Evolutionary conservation across 2,329 filamentous ascomycete species (phyloP).

Genomic region (Penicillium sclerotigenum): DNA sequence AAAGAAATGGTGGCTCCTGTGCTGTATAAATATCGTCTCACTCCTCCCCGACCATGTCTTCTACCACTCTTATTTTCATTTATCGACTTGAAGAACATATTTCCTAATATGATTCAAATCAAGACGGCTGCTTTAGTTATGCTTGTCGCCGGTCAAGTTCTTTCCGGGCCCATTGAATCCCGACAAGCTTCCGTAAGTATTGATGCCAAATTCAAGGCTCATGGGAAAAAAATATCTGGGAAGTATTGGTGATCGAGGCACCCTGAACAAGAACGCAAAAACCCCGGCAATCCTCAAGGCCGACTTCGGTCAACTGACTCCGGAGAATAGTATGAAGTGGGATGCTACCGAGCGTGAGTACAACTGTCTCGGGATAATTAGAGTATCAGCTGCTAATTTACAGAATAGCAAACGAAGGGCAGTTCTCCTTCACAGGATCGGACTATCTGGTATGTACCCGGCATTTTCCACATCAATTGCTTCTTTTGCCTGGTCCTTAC

Average conservation of each 20-base stretch:
- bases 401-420: background rate
- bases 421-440: slow-evolving; percentile 47
- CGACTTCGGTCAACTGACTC: slow-evolving; percentile 64
- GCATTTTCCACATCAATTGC: background rate
- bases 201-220: slow-evolving; percentile 54
- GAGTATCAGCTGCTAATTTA: background rate
- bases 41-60: background rate
- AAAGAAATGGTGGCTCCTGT: background rate
- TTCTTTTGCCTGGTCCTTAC: slow-evolving; percentile 51
- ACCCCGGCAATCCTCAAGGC: slow-evolving; percentile 56
- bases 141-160: slow-evolving; percentile 4
- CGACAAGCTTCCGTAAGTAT: slow-evolving; percentile 43
- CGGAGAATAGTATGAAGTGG: slow-evolving; percentile 65
- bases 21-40: background rate
- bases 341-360: slow-evolving; percentile 54
- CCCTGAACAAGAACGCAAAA: slow-evolving; percentile 57
- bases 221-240: slow-evolving; percentile 66
- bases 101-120: slow-evolving; percentile 9
- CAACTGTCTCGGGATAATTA: background rate
- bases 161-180: background rate
- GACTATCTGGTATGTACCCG: slow-evolving; percentile 42
- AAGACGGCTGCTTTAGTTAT: slow-evolving; percentile 8
- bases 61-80: background rate
- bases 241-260: slow-evolving; percentile 52
- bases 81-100: background rate